A percentile compares a stretch with the other conserved stretches of the same genome.
Evolutionary conservation across 768 basidiomycete species (phyloP).

Genomic region (Podaxis sp.): DNA sequence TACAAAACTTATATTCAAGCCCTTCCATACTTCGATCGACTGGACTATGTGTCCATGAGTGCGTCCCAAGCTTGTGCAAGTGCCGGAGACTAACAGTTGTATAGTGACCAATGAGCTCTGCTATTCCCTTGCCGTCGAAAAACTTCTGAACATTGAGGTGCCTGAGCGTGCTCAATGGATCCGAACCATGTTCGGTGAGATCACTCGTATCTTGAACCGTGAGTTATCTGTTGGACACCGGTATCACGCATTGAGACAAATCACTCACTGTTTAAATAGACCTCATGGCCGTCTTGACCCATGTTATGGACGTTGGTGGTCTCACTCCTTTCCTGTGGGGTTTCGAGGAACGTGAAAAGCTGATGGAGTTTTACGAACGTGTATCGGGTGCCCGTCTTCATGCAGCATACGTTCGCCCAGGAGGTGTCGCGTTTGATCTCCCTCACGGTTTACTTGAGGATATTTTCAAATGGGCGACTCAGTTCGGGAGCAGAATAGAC

Average conservation of each 20-base stretch:
- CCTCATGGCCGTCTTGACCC: slow-evolving; percentile 94
- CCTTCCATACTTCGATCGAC: slow-evolving; percentile 96
- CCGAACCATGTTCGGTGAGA: slow-evolving; percentile 93
- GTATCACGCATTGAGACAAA: background rate
- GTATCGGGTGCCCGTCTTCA: slow-evolving; percentile 98
- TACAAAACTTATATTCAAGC: slow-evolving; percentile 99
- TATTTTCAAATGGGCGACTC: slow-evolving; percentile 97
- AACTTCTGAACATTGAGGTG: slow-evolving; percentile 94
- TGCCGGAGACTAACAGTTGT: background rate
- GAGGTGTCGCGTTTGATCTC: slow-evolving; percentile 96
- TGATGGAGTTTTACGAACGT: slow-evolving; percentile 99
- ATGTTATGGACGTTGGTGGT: slow-evolving; percentile 97
- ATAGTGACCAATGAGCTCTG: slow-evolving; percentile 98
- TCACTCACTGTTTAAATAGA: slow-evolving; percentile 48
- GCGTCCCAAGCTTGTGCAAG: slow-evolving; percentile 26
- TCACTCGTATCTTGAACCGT: slow-evolving; percentile 95
- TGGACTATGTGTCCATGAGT: slow-evolving; percentile 99
- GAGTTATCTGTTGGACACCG: slow-evolving; percentile 22
- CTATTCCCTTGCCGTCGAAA: slow-evolving; percentile 97
- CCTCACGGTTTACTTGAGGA: slow-evolving; percentile 99
- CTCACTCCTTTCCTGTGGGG: slow-evolving; percentile 99
- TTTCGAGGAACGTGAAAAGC: slow-evolving; percentile 99
- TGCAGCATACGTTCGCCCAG: slow-evolving; percentile 96
- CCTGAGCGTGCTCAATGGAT: slow-evolving; percentile 99
- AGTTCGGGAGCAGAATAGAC: slow-evolving; percentile 86